Evolutionary conservation across 805 yeast species (phyloP), one percentile per base, ranked within the genome.

Genomic region (Wickerhamomyces alni): DNA sequence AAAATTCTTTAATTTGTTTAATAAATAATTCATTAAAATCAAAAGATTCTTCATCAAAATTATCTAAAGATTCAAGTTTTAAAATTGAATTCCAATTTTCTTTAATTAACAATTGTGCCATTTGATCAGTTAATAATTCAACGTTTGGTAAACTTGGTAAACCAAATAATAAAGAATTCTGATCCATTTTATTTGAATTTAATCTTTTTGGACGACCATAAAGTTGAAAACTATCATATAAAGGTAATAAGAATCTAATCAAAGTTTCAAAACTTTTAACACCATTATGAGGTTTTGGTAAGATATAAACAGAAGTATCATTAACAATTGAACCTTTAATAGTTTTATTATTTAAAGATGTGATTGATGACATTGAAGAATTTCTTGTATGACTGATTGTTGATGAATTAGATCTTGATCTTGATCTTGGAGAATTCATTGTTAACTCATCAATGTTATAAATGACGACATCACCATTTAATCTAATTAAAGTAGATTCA

Each of bases 171-270:
- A 84, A 56, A 2, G 87, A 79, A 2, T 64, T 51, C 16, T 65
- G 59, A 48, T 80, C 75, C 13, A 62, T 63, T 58, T 81, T 79
- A 48, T 74, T 72, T 17, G 86, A 74, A 40, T 70, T 66, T 46
- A 84, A 69, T 47, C 70, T 77, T 32, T 67, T 65, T 1, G 94
- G 93, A 48, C 93, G 69, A 8, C 94, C 94, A 52, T 84, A 84
- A 35, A 84, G 58, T 52, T 71, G 74, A 61, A 82, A 84, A 4
- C 82, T 68, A 55, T 84, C 86, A 65, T 80, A 72, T 16, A 82
- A 66, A 35, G 87, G 91, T 25, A 84, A 69, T 44, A 81, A 65
- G 51, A 77, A 70, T 43, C 94, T 65, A 33, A 84, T 74, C 77
- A 82, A 77, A 13, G 84, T 84, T 54, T 84, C 93, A 36, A 77